Evolutionary conservation across 805 yeast genomes (phyloP).

Genomic region (Nakazawaea wyomingensis): DNA sequence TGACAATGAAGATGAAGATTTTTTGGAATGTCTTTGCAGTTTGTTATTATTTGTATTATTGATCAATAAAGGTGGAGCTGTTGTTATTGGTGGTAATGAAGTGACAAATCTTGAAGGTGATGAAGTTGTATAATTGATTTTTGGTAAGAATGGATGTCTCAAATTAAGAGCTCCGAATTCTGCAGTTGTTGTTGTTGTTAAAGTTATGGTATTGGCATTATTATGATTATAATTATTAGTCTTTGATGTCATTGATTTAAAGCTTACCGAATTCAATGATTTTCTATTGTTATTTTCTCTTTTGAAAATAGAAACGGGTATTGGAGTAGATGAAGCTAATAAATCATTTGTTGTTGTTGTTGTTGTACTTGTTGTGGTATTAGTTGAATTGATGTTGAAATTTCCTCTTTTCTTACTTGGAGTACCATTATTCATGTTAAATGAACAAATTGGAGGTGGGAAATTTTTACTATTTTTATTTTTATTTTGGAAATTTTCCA

Average conservation of each 20-base stretch:
- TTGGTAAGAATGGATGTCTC: conserved; percentile 2
- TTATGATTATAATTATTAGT: too few relatives aligned
- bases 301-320: conserved; percentile 7
- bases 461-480: too few relatives aligned
- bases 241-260: background rate
- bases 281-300: background rate
- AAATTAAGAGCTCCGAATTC: background rate
- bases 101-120: conserved; percentile 14
- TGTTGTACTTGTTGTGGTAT: too few relatives aligned
- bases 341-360: too few relatives aligned
- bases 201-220: too few relatives aligned
- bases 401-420: conserved; percentile 23
- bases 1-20: background rate
- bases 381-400: too few relatives aligned
- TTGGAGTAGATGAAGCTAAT: conserved; percentile 29
- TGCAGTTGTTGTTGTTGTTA: too few relatives aligned
- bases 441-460: background rate
- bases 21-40: too few relatives aligned
- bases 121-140: conserved; percentile 10
- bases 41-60: background rate
- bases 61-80: conserved; percentile 4
- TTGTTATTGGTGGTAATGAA: conserved; percentile 7
- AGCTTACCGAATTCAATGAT: conserved; percentile 5
- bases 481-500: conserved; percentile 5
- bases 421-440: background rate